phyloP scores from a whole-genome alignment of 2,329 filamentous ascomycete species.

The Neonectria hederae region DNA sequence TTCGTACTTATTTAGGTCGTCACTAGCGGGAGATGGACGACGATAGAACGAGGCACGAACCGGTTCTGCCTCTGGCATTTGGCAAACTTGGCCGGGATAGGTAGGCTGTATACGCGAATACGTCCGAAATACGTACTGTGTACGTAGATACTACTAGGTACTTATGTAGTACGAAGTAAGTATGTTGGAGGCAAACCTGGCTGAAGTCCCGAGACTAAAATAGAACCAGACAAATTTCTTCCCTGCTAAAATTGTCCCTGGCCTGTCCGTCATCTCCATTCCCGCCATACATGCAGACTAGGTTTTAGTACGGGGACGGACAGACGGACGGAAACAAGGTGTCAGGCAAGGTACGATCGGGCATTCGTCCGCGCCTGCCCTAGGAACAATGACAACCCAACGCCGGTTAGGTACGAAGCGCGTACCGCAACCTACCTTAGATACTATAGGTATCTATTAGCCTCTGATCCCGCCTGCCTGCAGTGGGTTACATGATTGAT shows the following conservation, averaged over 20 bases:
- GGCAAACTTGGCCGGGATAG: background rate
- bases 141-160: too few species aligned
- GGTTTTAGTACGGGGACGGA: background rate
- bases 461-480: background rate
- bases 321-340: background rate
- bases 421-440: background rate
- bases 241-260: slow-evolving; percentile 30
- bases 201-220: slow-evolving; percentile 8
- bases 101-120: background rate
- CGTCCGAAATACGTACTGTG: background rate
- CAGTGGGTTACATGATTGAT: background rate
- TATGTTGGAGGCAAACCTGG: background rate
- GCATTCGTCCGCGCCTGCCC: background rate
- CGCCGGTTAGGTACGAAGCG: background rate
- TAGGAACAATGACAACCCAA: background rate
- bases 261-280: slow-evolving; percentile 17
- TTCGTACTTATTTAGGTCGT: background rate
- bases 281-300: slow-evolving; percentile 7
- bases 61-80: background rate
- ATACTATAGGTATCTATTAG: too few species aligned
- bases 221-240: slow-evolving; percentile 7
- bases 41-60: background rate
- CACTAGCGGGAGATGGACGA: background rate
- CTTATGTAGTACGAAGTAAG: background rate
- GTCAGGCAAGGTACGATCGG: background rate